Evolutionary conservation across 352 stramenopile species (phyloP), one percentile per base, ranked within the genome.

Genomic region (Pythium insidiosum): DNA sequence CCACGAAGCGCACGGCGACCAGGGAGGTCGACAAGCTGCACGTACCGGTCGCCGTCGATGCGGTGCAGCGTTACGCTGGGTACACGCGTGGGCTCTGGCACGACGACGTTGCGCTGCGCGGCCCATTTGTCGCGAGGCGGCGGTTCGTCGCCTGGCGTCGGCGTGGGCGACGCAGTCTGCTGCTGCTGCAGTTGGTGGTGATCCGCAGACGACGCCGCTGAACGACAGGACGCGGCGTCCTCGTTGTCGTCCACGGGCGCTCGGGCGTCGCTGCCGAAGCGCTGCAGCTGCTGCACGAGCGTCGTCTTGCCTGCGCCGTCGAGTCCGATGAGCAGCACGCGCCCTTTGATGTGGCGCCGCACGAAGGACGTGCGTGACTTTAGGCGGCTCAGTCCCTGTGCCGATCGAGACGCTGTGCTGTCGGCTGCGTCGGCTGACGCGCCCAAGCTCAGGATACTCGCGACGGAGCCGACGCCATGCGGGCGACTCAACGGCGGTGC

Each of bases 231-330:
- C 12, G 15, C 20, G 29, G 19, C 28, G 12, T 40, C 22, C n/a
- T n/a, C n/a, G 16, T 49, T 37, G 15, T 56, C 21, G 11, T 41
- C 33, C 6, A 20, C 34, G 20, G 25, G 37, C 18, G 9, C 37
- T 13, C 10, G 24, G 15, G 60, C 51, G 7, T 73, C 66, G 1
- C 59, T 51, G n/a, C 51, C 47, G 9, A 63, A 30, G 5, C 56
- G 47, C 20, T 61, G 49, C 1, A 85, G 52, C 16, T 82, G 58
- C 13, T 73, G 55, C 7, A 75, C 44, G 6, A 85, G 52, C 7
- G 72, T 82, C 25, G 69, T 74, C 37, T 84, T 84, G n/a, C 72
- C 72, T 2, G 68, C 67, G 20, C 64, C 59, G 31, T 84, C 66
- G 3, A 84, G 48, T 11, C 72, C 72, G n/a, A 84, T 48, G 15